These are phyloP conservation scores for Sporothrix sp. DNA, from an alignment of 2,329 filamentous ascomycete genomes.

Conservation along the genomic window DNA sequence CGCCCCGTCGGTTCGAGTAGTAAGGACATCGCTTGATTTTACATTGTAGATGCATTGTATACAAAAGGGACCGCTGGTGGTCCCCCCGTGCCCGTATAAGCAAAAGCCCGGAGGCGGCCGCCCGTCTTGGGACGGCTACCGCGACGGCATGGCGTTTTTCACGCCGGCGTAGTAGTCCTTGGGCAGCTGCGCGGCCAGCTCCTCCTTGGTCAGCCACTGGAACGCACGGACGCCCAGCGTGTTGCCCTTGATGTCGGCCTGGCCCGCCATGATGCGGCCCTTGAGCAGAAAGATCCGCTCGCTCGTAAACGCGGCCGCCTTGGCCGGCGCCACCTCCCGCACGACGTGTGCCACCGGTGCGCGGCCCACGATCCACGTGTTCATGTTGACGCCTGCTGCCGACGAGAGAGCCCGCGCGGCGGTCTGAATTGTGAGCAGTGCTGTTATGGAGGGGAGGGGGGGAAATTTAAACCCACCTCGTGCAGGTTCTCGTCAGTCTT, in stretches of 20 bases:
- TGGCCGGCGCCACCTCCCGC: constrained; percentile 38
- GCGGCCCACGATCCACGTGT: constrained; percentile 93
- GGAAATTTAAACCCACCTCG: constrained; percentile 51
- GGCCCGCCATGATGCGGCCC: constrained; percentile 92
- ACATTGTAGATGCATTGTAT: constrained; percentile 12
- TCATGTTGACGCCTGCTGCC: constrained; percentile 87
- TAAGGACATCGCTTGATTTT: constrained; percentile 12
- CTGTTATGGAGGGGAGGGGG: too few relatives aligned
- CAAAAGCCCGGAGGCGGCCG: too few relatives aligned
- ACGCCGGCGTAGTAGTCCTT: constrained; percentile 63
- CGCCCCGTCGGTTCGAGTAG: too few relatives aligned
- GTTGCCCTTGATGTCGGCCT: constrained; percentile 69
- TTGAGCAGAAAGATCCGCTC: constrained; percentile 95
- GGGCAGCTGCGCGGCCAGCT: constrained; percentile 60
- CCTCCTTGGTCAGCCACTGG: constrained; percentile 85
- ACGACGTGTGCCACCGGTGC: constrained; percentile 76
- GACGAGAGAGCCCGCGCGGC: constrained; percentile 69
- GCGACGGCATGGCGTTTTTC: constrained; percentile 72
- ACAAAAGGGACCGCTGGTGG: background rate
- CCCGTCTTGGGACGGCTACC: too few relatives aligned
- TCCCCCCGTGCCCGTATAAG: too few relatives aligned
- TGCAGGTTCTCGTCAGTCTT: constrained; percentile 66
- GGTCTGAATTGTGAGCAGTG: constrained; percentile 55
- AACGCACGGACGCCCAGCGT: constrained; percentile 68
- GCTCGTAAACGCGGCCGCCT: constrained; percentile 35